Base-by-base conservation (phyloP, 805 yeast genomes). In the Spathaspora passalidarum region DNA sequence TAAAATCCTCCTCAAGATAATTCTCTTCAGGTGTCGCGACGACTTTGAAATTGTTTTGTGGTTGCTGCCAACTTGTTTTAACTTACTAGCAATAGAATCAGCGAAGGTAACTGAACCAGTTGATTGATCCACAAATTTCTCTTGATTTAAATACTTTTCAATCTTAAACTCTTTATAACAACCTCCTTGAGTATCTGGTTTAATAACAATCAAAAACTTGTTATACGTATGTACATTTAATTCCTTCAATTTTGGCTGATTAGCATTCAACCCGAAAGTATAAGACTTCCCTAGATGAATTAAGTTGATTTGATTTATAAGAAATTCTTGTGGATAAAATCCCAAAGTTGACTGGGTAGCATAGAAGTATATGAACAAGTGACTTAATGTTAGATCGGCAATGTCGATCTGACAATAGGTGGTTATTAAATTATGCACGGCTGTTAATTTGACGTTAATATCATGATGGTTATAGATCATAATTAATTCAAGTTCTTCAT, bases 211-310 rank as follows among this genome's bases (percentile, higher is more conserved):
- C n/a, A 43, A 10, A 10, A 47, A 32, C 35, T 38, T 47, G 13
- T 38, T 32, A 17, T 35, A 47, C 16, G 29, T 37, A 21, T 8
- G 11, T 14, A 47, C 17, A 37, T 44, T 43, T 17, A 47, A 20
- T n/a, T 39, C 41, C 3, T n/a, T 17, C 8, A 20, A 38, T 9
- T 20, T 38, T 19, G 36, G 38, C 6, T 19, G 46, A 40, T n/a
- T 34, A 4, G 23, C 22, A 25, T 23, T 44, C 21, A 47, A 32
- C 6, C 14, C 22, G 23, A 48, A 54, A 17, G 40, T 44, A 41
- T 38, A 54, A 4, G 49, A 25, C 35, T 46, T 53, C 11, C 64
- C 64, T 16, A 53, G 47, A 41, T 57, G 56, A 18, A 60, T 42
- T 38, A 60, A 42, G 14, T 44, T 44, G 26, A 60, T 43, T 38